Evolutionary conservation across 2,329 filamentous ascomycete species (phyloP), one percentile per base, ranked within the genome.

Genomic region (Microsporum ferrugineum): DNA sequence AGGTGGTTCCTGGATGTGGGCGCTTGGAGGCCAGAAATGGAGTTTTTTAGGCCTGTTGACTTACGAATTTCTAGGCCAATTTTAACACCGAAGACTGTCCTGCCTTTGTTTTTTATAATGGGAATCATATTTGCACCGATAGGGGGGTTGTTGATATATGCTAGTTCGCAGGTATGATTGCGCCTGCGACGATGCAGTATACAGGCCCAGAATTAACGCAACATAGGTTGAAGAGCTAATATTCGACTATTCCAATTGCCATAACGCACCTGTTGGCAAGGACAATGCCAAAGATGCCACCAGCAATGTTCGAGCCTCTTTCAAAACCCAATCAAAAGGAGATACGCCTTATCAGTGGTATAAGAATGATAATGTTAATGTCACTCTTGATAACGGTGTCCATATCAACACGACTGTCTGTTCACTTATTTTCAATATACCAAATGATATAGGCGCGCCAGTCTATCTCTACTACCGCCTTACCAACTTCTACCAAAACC

Each of bases 401-500:
- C 62, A 63, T n/a, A 65, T 69, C 38, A 65, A 70, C 68, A 83
- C 75, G 3, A 75, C 73, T 8, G 72, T 80, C 29, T 99, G 94
- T 80, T 82, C 82, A 36, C 75, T 99, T 61, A 80, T 84, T 64
- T 96, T 97, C 75, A 79, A 82, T 39, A 85, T 96, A 6, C 89
- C 90, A 1, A 86, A 92, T 68, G 78, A 85, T 62, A 86, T 99
- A 75, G 80, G 82, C 2, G 84, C 91, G 0, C 91, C 92, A 0
- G 88, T 99, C 8, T 83, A 92, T 63, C 85, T 97, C 75, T 99
- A 96, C 79, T 99, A 99, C 75, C 88, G 88, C 67, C 85, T 99
- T 65, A 92, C 90, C 62, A 96, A 97, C 77, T 99, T 99, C 78
- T 97, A 97, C 78, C 94, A 99, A 76, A 99, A 99, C 72, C 94